phyloP scores from a whole-genome alignment of 345 rosid genomes.

The Eucalyptus cladocalyx region DNA sequence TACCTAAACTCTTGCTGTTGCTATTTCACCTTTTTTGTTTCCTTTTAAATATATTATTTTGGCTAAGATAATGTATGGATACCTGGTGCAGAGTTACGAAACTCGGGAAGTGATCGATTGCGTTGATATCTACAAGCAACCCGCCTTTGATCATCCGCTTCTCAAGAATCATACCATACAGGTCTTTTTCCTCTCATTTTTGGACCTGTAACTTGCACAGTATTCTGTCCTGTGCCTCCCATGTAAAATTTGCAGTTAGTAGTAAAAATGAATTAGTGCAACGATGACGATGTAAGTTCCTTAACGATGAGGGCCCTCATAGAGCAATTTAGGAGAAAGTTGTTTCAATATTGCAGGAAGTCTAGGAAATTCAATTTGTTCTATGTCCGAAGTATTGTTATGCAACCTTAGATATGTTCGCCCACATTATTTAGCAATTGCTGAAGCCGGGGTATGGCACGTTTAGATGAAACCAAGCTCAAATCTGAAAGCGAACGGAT shows the following conservation, averaged over 20 bases:
- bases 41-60: background rate
- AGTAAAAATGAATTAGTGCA: background rate
- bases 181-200: background rate
- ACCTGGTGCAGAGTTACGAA: background rate
- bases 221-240: background rate
- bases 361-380: background rate
- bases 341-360: background rate
- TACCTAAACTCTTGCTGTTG: background rate
- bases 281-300: background rate
- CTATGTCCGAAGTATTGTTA: background rate
- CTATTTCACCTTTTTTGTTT: background rate
- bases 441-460: background rate
- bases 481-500: background rate
- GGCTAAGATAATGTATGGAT: background rate
- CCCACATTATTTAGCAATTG: background rate
- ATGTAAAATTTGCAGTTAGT: background rate
- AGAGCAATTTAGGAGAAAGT: background rate
- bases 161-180: constrained; percentile 2
- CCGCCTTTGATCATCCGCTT: constrained; percentile 13
- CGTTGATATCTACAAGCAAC: constrained; percentile 8
- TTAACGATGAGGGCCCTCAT: background rate
- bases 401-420: background rate
- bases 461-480: background rate
- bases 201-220: background rate
- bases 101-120: constrained; percentile 2